A percentile compares a stretch with the other conserved stretches of the same genome.
These are phyloP conservation scores for Xylaria arbuscula DNA, from an alignment of 2,329 filamentous ascomycete genomes.

Conservation along the genomic window DNA sequence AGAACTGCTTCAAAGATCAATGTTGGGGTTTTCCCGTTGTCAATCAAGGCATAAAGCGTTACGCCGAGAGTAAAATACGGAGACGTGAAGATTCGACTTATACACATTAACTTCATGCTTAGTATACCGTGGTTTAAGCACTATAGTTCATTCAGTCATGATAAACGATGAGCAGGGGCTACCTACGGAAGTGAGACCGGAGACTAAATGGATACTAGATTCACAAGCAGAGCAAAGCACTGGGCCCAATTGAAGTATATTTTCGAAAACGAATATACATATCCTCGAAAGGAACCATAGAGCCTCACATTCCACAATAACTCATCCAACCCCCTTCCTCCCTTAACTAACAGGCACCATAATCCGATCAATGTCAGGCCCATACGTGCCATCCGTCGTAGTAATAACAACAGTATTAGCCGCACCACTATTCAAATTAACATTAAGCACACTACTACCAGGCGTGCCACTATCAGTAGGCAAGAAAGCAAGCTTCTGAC, in stretches of 20 bases:
- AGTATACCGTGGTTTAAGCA: too few relatives aligned
- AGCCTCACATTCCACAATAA: too few relatives aligned
- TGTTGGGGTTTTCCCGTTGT: too few relatives aligned
- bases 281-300: not conserved
- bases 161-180: too few relatives aligned
- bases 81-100: too few relatives aligned
- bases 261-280: not conserved
- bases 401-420: constrained; percentile 61
- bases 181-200: too few relatives aligned
- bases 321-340: not conserved
- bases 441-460: constrained; percentile 60
- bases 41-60: too few relatives aligned
- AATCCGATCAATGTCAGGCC: constrained; percentile 65
- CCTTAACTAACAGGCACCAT: constrained; percentile 57
- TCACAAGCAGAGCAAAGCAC: not conserved
- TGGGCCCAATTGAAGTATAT: too few relatives aligned
- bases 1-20: too few relatives aligned
- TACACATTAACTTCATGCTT: too few relatives aligned
- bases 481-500: constrained; percentile 65
- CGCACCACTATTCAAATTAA: constrained; percentile 58
- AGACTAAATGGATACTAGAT: not conserved
- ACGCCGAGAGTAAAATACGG: too few relatives aligned
- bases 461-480: constrained; percentile 59
- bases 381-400: constrained; percentile 55
- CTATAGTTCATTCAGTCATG: too few relatives aligned